These are phyloP conservation scores for Kwoniella pini DNA, from an alignment of 768 basidiomycete genomes.

Conservation along the genomic window DNA sequence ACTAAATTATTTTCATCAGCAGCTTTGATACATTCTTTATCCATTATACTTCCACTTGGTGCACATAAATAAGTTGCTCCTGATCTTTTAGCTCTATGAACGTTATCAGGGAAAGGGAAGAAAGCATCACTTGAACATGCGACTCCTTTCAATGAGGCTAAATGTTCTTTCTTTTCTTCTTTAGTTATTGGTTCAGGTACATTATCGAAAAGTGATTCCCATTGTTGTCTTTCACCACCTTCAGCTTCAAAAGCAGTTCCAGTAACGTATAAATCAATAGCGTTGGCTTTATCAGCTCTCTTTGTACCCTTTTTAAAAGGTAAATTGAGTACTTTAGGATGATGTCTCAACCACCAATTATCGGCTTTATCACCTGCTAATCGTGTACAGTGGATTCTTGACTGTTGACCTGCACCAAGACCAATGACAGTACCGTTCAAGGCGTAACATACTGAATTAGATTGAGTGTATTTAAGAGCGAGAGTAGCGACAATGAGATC, in stretches of 20 bases:
- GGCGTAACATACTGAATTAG: conserved; percentile 96
- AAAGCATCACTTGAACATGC: conserved; percentile 96
- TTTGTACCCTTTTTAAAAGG: conserved; percentile 98
- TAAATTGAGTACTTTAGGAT: conserved; percentile 84
- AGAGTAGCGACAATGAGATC: conserved; percentile 96
- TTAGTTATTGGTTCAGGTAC: conserved; percentile 67
- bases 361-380: conserved; percentile 98
- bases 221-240: conserved; percentile 83
- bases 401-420: conserved; percentile 96
- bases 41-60: conserved; percentile 88
- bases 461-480: conserved; percentile 97
- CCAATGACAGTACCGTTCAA: conserved; percentile 89
- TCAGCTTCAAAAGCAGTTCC: conserved; percentile 73
- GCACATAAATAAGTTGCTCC: conserved; percentile 91
- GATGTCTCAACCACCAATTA: conserved; percentile 98
- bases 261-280: conserved; percentile 92
- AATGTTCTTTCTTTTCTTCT: conserved; percentile 75
- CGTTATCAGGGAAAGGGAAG: conserved; percentile 99
- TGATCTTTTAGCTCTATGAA: conserved; percentile 86
- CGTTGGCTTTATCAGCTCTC: conserved; percentile 97
- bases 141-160: conserved; percentile 73
- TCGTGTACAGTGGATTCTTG: conserved; percentile 98
- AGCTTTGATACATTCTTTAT: conserved; percentile 90
- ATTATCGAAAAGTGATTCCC: conserved; percentile 81
- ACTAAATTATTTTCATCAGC: conserved; percentile 91